Percentiles rank a stretch among this genome's conserved stretches.
phyloP scores from a whole-genome alignment of 306 rosid genomes.

The Quillaja saponaria region DNA sequence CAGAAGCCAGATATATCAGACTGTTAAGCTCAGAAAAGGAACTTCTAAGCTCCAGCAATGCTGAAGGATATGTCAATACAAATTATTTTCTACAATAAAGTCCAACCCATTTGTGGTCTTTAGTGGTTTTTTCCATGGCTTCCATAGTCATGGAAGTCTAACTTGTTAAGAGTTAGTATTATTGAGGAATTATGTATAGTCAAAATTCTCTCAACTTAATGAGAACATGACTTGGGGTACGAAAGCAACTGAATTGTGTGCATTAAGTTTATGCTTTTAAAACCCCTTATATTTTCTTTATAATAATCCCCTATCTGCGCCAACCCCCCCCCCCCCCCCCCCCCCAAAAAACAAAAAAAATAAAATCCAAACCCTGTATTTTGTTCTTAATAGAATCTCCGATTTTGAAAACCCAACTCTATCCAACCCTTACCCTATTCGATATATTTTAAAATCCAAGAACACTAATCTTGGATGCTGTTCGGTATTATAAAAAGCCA shows the following conservation, averaged over 20 bases:
- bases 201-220: constrained; percentile 12
- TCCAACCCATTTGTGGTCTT: background rate
- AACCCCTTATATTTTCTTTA: background rate
- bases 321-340: background rate
- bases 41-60: constrained; percentile 17
- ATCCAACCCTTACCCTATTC: too few species aligned
- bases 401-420: too few species aligned
- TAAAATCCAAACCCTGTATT: too few species aligned
- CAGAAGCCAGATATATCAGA: background rate
- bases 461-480: background rate
- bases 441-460: background rate
- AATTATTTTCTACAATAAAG: background rate
- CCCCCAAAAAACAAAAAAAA: too few species aligned
- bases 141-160: constrained; percentile 12
- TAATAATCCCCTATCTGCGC: background rate
- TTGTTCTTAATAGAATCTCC: too few species aligned
- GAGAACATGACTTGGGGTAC: background rate
- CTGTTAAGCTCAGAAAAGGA: constrained; percentile 1
- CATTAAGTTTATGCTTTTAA: background rate
- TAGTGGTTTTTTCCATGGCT: background rate
- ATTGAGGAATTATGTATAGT: constrained; percentile 5
- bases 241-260: background rate
- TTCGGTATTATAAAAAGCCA: background rate
- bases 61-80: constrained; percentile 2
- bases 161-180: background rate